phyloP scores from a whole-genome alignment of 2,329 filamentous ascomycete species.

The Herpomyces periplanetae region DNA sequence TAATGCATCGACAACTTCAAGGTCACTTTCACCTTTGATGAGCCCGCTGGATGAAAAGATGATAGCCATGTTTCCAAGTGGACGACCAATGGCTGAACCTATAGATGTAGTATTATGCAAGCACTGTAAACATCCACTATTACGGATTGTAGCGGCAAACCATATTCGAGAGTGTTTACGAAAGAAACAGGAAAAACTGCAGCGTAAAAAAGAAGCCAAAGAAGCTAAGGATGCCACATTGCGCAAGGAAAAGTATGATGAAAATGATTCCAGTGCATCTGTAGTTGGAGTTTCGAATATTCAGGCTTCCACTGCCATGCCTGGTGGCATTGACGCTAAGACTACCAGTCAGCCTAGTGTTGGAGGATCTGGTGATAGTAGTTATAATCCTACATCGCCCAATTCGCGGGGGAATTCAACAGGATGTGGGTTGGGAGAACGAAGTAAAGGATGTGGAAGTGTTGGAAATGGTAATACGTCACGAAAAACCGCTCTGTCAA shows the following conservation, averaged over 20 bases:
- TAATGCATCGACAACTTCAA: constrained; percentile 1
- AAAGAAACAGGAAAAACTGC: constrained; percentile 43
- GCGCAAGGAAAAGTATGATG: constrained; percentile 2
- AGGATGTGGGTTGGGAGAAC: too few relatives aligned
- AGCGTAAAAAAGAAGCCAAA: constrained; percentile 31
- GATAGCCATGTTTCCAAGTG: constrained; percentile 38
- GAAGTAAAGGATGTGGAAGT: too few relatives aligned
- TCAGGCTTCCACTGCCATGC: too few relatives aligned
- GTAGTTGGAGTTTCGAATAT: constrained; percentile 6
- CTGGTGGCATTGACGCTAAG: too few relatives aligned
- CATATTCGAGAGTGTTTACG: constrained; percentile 54
- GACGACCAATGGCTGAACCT: constrained; percentile 37
- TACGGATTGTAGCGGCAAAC: constrained; percentile 28
- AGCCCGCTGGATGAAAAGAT: constrained; percentile 30
- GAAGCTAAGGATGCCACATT: too few relatives aligned
- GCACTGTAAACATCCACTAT: constrained; percentile 60
- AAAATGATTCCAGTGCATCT: constrained; percentile 4
- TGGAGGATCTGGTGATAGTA: too few relatives aligned
- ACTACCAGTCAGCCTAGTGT: too few relatives aligned
- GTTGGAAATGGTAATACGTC: too few relatives aligned
- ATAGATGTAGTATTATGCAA: constrained; percentile 45
- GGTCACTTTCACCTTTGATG: constrained; percentile 7
- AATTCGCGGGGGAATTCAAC: too few relatives aligned
- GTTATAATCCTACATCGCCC: too few relatives aligned
- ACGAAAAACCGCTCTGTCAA: too few relatives aligned